Evolutionary conservation across 805 yeast genomes (phyloP).

Genomic region (Alloascoidea africana): DNA sequence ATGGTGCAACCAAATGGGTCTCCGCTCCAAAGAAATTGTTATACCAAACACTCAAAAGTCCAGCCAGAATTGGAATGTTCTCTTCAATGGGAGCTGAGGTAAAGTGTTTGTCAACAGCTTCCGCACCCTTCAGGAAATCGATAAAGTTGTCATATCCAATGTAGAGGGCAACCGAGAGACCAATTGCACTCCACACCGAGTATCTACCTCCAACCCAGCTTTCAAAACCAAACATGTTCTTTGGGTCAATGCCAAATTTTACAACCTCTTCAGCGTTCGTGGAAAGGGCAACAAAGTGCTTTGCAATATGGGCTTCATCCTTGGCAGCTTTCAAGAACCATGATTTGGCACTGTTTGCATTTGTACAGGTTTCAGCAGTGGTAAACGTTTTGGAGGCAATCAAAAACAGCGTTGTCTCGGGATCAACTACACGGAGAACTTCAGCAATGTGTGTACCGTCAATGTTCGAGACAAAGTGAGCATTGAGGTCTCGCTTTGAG

Average conservation of each 20-base stretch:
- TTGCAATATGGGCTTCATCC: slow-evolving; percentile 64
- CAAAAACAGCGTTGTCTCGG: slow-evolving; percentile 86
- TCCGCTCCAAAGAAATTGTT: slow-evolving; percentile 97
- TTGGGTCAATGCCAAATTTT: slow-evolving; percentile 93
- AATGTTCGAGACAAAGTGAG: slow-evolving; percentile 93
- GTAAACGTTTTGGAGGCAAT: slow-evolving; percentile 97
- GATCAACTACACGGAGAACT: slow-evolving; percentile 57
- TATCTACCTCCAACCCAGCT: slow-evolving; percentile 99
- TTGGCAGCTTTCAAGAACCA: slow-evolving; percentile 79
- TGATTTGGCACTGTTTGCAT: slow-evolving; percentile 86
- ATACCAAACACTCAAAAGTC: slow-evolving; percentile 92
- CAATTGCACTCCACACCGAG: slow-evolving; percentile 99
- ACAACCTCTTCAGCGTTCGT: slow-evolving; percentile 86
- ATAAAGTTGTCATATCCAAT: slow-evolving; percentile 93
- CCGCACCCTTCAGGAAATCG: slow-evolving; percentile 89
- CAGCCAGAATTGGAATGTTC: slow-evolving; percentile 90
- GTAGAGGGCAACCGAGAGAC: slow-evolving; percentile 87
- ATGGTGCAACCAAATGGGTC: slow-evolving; percentile 96
- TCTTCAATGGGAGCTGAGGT: slow-evolving; percentile 67
- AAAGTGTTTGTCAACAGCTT: slow-evolving; percentile 92
- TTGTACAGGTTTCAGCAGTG: slow-evolving; percentile 95
- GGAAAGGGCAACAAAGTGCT: slow-evolving; percentile 94
- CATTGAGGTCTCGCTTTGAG: slow-evolving; percentile 51
- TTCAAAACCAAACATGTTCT: slow-evolving; percentile 97
- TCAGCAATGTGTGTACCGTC: slow-evolving; percentile 91